Conservation (phyloP, 352 stramenopile genomes). For the Phytopythium helicoides region DNA sequence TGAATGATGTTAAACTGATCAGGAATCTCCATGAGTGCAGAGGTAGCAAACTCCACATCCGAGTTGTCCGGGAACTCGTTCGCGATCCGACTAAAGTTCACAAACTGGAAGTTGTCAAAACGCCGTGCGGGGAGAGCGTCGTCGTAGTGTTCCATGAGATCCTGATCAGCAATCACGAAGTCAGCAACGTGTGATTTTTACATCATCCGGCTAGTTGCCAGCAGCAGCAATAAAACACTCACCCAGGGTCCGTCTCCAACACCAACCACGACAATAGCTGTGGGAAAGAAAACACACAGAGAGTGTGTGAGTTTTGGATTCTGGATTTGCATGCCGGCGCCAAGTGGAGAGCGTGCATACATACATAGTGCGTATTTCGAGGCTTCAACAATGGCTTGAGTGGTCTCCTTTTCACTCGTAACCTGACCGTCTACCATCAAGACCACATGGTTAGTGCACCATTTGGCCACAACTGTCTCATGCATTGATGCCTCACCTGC, state of each 20-base stretch:
- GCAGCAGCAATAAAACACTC: background rate
- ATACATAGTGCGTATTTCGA: constrained; percentile 72
- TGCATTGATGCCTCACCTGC: constrained; percentile 19
- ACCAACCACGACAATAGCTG: constrained; percentile 74
- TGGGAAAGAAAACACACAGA: background rate
- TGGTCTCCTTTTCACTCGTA: constrained; percentile 60
- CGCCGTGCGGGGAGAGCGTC: constrained; percentile 45
- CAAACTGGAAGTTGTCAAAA: constrained; percentile 84
- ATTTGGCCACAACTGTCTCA: too few species aligned
- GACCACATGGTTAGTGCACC: background rate
- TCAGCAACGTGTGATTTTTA: background rate
- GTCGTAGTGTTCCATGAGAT: constrained; percentile 68
- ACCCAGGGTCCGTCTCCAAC: constrained; percentile 78
- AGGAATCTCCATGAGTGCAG: constrained; percentile 66
- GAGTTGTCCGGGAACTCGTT: constrained; percentile 45
- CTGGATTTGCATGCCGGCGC: too few species aligned
- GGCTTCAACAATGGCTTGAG: constrained; percentile 63
- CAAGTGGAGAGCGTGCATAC: too few species aligned
- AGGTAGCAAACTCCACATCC: constrained; percentile 61
- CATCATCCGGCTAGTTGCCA: background rate
- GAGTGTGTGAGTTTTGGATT: constrained; percentile 2
- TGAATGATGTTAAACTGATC: constrained; percentile 59
- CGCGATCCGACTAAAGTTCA: constrained; percentile 60
- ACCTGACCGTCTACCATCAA: constrained; percentile 61
- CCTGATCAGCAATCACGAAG: constrained; percentile 12